phyloP scores from a whole-genome alignment of 2,329 filamentous ascomycete genomes.

The Penicillium janthinellum region DNA sequence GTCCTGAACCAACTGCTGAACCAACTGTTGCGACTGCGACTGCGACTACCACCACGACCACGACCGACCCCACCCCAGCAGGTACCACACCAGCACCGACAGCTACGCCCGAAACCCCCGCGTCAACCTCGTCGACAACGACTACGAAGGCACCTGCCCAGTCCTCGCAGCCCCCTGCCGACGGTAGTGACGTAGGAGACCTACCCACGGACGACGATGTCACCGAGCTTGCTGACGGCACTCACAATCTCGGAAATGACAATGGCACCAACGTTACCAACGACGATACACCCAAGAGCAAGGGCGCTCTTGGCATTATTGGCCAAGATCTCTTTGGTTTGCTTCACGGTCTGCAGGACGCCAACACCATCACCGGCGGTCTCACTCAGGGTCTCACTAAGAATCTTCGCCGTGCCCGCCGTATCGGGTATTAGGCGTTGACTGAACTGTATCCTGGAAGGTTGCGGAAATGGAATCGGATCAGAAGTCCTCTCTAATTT shows the following conservation, averaged over 20 bases:
- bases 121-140: slow-evolving; percentile 11
- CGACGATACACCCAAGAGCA: neutral
- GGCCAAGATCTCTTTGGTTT: slow-evolving; percentile 18
- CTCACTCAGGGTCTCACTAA: slow-evolving; percentile 12
- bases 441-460: neutral
- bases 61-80: neutral
- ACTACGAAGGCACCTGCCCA: slow-evolving; percentile 2
- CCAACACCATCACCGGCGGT: slow-evolving; percentile 8
- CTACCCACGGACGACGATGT: neutral
- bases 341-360: slow-evolving; percentile 15
- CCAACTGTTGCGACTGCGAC: neutral
- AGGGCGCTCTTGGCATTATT: slow-evolving; percentile 5
- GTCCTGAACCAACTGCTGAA: slow-evolving; percentile 3
- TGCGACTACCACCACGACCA: neutral
- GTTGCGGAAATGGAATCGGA: neutral
- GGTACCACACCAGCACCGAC: slow-evolving; percentile 2
- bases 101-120: slow-evolving; percentile 3
- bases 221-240: neutral
- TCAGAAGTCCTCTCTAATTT: neutral
- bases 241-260: neutral
- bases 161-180: neutral
- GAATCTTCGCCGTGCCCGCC: slow-evolving; percentile 18
- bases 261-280: neutral
- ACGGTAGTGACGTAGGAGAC: neutral
- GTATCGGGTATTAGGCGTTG: slow-evolving; percentile 8